Conservation (phyloP, 2,329 filamentous ascomycete species). For the Diaporthe sp. region DNA sequence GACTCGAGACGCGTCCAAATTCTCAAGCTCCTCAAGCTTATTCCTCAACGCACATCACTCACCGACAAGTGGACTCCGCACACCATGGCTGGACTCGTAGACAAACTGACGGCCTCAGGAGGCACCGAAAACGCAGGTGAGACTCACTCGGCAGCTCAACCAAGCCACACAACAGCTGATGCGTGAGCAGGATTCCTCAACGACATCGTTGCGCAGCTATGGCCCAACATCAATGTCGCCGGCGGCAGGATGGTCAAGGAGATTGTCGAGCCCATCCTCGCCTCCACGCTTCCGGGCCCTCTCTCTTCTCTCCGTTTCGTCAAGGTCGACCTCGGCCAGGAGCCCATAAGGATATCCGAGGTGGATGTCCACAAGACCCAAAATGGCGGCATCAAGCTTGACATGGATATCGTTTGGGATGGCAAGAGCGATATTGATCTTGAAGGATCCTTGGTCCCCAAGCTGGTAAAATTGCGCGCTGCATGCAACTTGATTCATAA, state of each 20-base stretch:
- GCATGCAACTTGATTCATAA: constrained; percentile 49
- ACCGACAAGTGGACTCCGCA: neutral
- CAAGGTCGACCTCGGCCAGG: constrained; percentile 60
- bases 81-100: constrained; percentile 51
- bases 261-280: constrained; percentile 63
- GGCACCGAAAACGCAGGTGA: constrained; percentile 54
- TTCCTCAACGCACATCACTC: neutral
- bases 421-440: constrained; percentile 62
- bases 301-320: constrained; percentile 58
- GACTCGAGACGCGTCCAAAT: constrained; percentile 7
- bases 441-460: constrained; percentile 59
- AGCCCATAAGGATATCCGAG: constrained; percentile 57
- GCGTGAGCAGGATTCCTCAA: constrained; percentile 58
- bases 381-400: constrained; percentile 61
- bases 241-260: constrained; percentile 60
- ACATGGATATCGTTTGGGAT: constrained; percentile 62
- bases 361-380: constrained; percentile 62
- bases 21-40: neutral
- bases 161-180: constrained; percentile 29
- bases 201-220: constrained; percentile 61
- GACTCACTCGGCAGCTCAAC: neutral
- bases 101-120: constrained; percentile 55
- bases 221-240: constrained; percentile 63
- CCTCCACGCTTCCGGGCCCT: constrained; percentile 60
- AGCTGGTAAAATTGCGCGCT: constrained; percentile 44